These are phyloP conservation scores for Microcera coccophila DNA, from an alignment of 2,329 filamentous ascomycete species.

Conservation along the genomic window DNA sequence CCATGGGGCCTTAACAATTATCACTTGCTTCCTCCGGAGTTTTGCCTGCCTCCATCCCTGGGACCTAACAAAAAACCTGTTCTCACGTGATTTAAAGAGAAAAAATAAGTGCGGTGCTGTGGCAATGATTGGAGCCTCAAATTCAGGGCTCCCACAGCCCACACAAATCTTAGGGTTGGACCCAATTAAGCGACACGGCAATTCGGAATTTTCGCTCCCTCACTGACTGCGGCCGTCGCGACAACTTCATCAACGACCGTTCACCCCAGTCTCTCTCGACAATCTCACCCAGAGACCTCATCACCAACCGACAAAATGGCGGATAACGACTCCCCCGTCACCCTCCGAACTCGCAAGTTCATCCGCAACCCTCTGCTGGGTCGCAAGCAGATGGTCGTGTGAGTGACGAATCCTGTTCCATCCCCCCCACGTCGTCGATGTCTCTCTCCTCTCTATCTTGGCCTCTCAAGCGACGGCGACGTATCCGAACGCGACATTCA, in stretches of 20 bases:
- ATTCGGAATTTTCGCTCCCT: conserved; percentile 35
- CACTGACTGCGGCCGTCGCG: conserved; percentile 24
- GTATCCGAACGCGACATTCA: background rate
- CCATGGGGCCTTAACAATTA: conserved; percentile 5
- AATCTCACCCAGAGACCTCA: conserved; percentile 34
- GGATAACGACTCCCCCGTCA: conserved; percentile 73
- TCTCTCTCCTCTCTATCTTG: conserved; percentile 3
- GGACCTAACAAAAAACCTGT: too few relatives aligned
- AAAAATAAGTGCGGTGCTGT: conserved; percentile 11
- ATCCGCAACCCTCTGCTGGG: conserved; percentile 99
- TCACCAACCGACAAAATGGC: conserved; percentile 71
- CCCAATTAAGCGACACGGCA: conserved; percentile 41
- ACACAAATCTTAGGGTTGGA: conserved; percentile 41
- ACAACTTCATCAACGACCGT: conserved; percentile 32
- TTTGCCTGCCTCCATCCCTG: conserved; percentile 1
- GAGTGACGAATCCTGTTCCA: conserved; percentile 48
- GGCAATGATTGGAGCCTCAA: conserved; percentile 14
- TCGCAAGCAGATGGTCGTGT: conserved; percentile 99
- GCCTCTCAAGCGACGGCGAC: conserved; percentile 5
- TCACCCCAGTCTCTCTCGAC: conserved; percentile 29
- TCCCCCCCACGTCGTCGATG: conserved; percentile 10
- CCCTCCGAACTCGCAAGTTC: conserved; percentile 98
- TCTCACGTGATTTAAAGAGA: conserved; percentile 15
- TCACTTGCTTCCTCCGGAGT: conserved; percentile 6
- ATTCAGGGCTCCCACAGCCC: conserved; percentile 17